Percentiles rank a stretch among this genome's conserved stretches.
phyloP scores from a whole-genome alignment of 2,329 filamentous ascomycete genomes.

The Fusarium hostae region DNA sequence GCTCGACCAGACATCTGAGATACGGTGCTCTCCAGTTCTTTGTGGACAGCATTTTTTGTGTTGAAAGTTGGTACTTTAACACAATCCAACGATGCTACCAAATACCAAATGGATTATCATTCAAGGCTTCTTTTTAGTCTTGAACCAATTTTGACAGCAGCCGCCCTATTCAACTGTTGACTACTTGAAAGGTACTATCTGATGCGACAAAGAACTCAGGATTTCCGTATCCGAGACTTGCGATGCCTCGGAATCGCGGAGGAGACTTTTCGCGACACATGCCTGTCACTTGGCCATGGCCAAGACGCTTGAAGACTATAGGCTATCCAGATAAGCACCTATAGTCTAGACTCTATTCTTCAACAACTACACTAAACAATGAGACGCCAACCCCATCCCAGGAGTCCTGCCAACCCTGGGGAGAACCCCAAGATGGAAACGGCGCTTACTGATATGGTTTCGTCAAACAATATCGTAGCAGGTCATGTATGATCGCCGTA shows the following conservation, averaged over 20 bases:
- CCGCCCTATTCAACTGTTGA: not conserved
- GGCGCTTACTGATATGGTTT: conserved; percentile 17
- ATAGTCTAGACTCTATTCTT: conserved; percentile 3
- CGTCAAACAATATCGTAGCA: conserved; percentile 21
- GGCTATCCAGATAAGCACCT: not conserved
- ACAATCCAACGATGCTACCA: not conserved
- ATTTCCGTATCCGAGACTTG: conserved; percentile 42
- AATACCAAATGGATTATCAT: too few relatives aligned
- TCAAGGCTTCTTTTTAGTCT: not conserved
- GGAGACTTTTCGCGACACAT: conserved; percentile 20
- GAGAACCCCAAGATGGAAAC: conserved; percentile 2
- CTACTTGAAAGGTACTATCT: not conserved
- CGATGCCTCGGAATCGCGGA: conserved; percentile 12
- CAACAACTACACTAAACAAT: not conserved
- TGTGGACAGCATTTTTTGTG: too few relatives aligned
- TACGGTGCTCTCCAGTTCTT: not conserved
- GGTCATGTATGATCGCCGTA: conserved; percentile 28
- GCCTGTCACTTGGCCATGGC: conserved; percentile 13
- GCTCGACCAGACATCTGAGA: not conserved
- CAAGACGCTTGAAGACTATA: conserved; percentile 5
- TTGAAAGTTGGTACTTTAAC: not conserved
- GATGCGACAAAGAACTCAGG: conserved; percentile 24
- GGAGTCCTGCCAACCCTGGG: conserved; percentile 2
- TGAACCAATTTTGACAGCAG: not conserved
- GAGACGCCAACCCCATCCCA: conserved; percentile 1